Conservation (phyloP, 2,329 filamentous ascomycete genomes). For the Colletotrichum falcatum region DNA sequence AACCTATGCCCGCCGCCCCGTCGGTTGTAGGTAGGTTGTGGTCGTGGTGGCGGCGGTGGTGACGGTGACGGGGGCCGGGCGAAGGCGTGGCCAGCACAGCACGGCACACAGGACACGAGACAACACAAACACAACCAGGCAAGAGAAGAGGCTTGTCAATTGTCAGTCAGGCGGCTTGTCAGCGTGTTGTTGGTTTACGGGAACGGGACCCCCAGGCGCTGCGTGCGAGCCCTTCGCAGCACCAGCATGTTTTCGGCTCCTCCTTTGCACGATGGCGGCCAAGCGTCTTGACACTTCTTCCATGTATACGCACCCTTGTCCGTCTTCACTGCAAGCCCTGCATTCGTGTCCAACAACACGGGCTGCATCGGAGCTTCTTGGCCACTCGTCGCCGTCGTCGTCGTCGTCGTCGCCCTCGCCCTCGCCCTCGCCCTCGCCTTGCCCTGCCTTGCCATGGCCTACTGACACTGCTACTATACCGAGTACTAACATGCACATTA, state of each 20-base stretch:
- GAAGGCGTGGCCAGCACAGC: conserved; percentile 21
- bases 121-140: conserved; percentile 6
- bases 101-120: too few species aligned
- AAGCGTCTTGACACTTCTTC: conserved; percentile 10
- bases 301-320: conserved; percentile 2
- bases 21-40: neutral
- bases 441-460: neutral
- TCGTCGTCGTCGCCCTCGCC: neutral
- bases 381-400: neutral
- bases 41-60: neutral
- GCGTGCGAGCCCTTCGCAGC: conserved; percentile 12
- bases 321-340: neutral
- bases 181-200: conserved; percentile 24
- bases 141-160: conserved; percentile 31
- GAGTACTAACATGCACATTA: neutral
- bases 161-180: conserved; percentile 10
- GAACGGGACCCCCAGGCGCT: neutral
- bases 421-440: neutral
- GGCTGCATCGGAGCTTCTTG: conserved; percentile 6
- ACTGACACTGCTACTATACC: too few species aligned
- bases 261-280: conserved; percentile 21
- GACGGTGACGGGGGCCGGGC: neutral
- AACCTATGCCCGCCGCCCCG: neutral
- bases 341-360: neutral
- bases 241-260: conserved; percentile 31